Conservation (phyloP, 2,329 filamentous ascomycete genomes). For the Trichoderma citrinoviride region DNA sequence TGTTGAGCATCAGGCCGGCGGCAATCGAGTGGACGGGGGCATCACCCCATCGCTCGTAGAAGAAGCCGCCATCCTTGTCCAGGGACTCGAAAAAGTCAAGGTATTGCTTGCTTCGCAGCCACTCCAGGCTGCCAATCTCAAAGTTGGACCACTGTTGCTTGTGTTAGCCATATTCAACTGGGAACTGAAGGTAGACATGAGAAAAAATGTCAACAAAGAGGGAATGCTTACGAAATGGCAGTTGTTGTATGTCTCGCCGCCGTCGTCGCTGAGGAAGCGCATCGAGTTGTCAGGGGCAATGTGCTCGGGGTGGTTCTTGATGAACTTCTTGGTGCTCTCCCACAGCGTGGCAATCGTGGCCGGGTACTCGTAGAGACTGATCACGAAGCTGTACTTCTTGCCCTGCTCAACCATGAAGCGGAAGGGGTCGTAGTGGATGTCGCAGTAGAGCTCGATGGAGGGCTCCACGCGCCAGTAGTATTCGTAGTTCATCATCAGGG, state of each 20-base stretch:
- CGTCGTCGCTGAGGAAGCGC: slow-evolving; percentile 87
- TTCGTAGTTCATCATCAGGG: slow-evolving; percentile 91
- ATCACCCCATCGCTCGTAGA: slow-evolving; percentile 98
- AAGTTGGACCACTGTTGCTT: slow-evolving; percentile 91
- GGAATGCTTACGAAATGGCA: slow-evolving; percentile 79
- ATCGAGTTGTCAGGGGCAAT: slow-evolving; percentile 81
- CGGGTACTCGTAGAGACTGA: slow-evolving; percentile 93
- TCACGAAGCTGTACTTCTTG: slow-evolving; percentile 97
- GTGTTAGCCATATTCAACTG: slow-evolving; percentile 25
- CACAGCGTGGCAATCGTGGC: slow-evolving; percentile 96
- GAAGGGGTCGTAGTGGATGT: slow-evolving; percentile 94
- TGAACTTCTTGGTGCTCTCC: slow-evolving; percentile 94
- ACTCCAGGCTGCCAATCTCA: slow-evolving; percentile 89
- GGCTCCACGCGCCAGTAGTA: slow-evolving; percentile 99
- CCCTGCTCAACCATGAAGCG: slow-evolving; percentile 92
- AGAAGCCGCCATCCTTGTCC: slow-evolving; percentile 92
- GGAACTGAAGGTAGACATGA: too few species aligned
- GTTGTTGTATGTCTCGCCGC: slow-evolving; percentile 88
- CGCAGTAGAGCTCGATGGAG: slow-evolving; percentile 93
- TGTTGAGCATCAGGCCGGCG: slow-evolving; percentile 79
- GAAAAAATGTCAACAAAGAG: neutral
- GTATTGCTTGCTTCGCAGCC: slow-evolving; percentile 87
- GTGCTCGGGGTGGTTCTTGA: slow-evolving; percentile 84
- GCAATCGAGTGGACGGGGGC: slow-evolving; percentile 98
- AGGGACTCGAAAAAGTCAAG: slow-evolving; percentile 86